A percentile compares a stretch with the other conserved stretches of the same genome.
phyloP scores from a whole-genome alignment of 2,329 filamentous ascomycete genomes.

The Colletotrichum tanaceti region DNA sequence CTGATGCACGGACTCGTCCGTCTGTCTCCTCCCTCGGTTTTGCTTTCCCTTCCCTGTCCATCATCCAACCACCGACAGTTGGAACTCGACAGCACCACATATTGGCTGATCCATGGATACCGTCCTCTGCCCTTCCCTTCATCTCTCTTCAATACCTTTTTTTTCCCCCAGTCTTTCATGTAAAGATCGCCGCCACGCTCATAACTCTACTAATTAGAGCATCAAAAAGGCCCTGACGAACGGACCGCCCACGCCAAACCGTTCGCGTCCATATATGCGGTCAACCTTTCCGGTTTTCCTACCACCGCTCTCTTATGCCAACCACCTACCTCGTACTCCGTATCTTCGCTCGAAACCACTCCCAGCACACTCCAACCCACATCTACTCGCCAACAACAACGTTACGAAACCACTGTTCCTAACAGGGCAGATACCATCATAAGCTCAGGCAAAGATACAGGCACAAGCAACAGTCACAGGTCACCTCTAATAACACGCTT shows the following conservation, averaged over 20 bases:
- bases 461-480: not conserved
- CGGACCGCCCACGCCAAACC: not conserved
- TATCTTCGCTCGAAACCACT: not conserved
- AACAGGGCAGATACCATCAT: not conserved
- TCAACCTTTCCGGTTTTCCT: not conserved
- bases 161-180: too few relatives aligned
- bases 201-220: not conserved
- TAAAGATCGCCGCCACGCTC: not conserved
- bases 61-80: not conserved
- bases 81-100: not conserved
- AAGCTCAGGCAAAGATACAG: too few relatives aligned
- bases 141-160: not conserved
- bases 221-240: not conserved
- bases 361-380: too few relatives aligned
- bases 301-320: not conserved
- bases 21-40: too few relatives aligned
- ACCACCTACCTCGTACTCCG: not conserved
- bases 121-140: not conserved
- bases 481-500: not conserved
- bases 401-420: not conserved
- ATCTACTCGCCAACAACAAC: not conserved
- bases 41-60: too few relatives aligned
- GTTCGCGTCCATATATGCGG: not conserved
- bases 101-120: constrained; percentile 9
- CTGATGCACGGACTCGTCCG: too few relatives aligned